phyloP scores from a whole-genome alignment of 1,284 basidiomycete species.

The Rhodofomes roseus region DNA sequence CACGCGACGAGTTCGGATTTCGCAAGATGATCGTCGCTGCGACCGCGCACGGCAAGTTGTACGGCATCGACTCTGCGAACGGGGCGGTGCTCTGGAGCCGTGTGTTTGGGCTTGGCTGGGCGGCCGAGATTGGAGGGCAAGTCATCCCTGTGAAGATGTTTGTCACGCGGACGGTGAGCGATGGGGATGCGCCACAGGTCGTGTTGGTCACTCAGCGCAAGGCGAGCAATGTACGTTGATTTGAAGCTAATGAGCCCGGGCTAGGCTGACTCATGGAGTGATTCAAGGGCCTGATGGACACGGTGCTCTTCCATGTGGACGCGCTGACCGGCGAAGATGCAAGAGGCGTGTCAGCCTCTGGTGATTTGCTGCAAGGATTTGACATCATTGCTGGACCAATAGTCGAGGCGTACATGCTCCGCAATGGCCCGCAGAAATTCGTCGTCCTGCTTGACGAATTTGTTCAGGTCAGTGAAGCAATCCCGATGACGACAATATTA shows the following conservation, averaged over 20 bases:
- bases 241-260: neutral
- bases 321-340: constrained; percentile 71
- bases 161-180: constrained; percentile 45
- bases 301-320: constrained; percentile 76
- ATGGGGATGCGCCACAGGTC: constrained; percentile 50
- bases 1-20: constrained; percentile 85
- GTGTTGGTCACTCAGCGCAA: constrained; percentile 58
- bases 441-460: constrained; percentile 67
- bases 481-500: neutral
- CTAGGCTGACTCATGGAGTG: constrained; percentile 2
- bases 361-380: constrained; percentile 47
- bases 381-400: constrained; percentile 57
- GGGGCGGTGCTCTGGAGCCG: constrained; percentile 78
- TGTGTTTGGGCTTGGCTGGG: constrained; percentile 65
- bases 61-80: constrained; percentile 77
- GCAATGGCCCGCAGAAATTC: constrained; percentile 39
- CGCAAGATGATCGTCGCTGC: constrained; percentile 79
- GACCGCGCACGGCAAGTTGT: constrained; percentile 74
- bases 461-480: constrained; percentile 45
- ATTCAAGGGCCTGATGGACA: constrained; percentile 53
- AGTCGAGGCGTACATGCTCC: constrained; percentile 55
- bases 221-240: constrained; percentile 54
- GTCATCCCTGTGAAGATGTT: constrained; percentile 59
- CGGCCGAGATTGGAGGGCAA: constrained; percentile 47
- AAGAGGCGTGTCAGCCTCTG: constrained; percentile 21